Conservation (phyloP, 2,329 filamentous ascomycete species). For the Claviceps fusiformis region DNA sequence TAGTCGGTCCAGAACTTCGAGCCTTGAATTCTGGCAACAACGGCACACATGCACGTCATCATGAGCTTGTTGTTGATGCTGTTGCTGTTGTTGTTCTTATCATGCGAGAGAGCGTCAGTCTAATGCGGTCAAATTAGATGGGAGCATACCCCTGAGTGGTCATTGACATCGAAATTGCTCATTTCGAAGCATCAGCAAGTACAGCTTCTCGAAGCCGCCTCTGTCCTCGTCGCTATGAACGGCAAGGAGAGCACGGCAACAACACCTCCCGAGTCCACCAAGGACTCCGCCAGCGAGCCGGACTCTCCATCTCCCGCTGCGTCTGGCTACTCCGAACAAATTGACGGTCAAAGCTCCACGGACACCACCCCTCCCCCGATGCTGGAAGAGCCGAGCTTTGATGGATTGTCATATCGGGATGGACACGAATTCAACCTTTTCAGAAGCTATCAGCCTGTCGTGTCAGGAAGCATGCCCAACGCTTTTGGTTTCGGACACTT, state of each 20-base stretch:
- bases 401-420: constrained; percentile 35
- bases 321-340: constrained; percentile 66
- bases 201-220: constrained; percentile 89
- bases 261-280: constrained; percentile 51
- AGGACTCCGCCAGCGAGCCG: constrained; percentile 61
- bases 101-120: neutral
- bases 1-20: neutral
- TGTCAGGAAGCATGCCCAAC: constrained; percentile 33
- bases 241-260: constrained; percentile 38
- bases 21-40: neutral
- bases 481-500: constrained; percentile 41
- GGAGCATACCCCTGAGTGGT: constrained; percentile 99
- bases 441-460: constrained; percentile 66
- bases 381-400: constrained; percentile 46
- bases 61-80: neutral
- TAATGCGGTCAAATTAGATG: constrained; percentile 48
- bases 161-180: constrained; percentile 88
- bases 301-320: constrained; percentile 72
- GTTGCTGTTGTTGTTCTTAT: too few species aligned
- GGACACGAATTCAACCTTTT: constrained; percentile 51
- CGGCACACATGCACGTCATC: neutral
- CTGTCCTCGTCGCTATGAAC: constrained; percentile 91
- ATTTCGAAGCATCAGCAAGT: constrained; percentile 99
- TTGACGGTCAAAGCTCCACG: constrained; percentile 67
- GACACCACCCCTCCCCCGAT: constrained; percentile 87